phyloP scores from a whole-genome alignment of 495 filamentous ascomycete species.

The Apiosordaria backusii region DNA sequence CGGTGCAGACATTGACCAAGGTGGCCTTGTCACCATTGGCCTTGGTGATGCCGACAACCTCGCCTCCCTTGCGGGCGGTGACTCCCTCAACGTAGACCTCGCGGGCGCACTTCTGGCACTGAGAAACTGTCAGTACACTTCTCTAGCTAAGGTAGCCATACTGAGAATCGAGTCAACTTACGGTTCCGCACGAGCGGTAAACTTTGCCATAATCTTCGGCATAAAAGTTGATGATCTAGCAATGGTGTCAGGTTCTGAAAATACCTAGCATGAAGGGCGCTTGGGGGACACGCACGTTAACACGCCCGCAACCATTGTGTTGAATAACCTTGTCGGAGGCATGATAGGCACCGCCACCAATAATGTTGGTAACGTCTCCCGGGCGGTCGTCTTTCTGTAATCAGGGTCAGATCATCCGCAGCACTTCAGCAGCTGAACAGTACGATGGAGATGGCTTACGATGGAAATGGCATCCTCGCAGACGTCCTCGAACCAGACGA shows the following conservation, averaged over 20 bases:
- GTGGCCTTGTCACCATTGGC: background rate
- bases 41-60: background rate
- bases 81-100: background rate
- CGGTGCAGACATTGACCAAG: background rate
- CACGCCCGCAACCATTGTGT: slow-evolving; percentile 18
- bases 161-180: background rate
- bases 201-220: slow-evolving; percentile 48
- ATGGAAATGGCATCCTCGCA: slow-evolving; percentile 47
- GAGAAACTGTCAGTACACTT: background rate
- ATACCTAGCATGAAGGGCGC: background rate
- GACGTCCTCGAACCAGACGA: slow-evolving; percentile 48
- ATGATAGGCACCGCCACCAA: slow-evolving; percentile 55
- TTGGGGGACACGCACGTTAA: slow-evolving; percentile 24
- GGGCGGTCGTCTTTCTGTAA: slow-evolving; percentile 12
- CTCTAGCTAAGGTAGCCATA: background rate
- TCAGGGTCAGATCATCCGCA: slow-evolving; percentile 24
- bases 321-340: slow-evolving; percentile 51
- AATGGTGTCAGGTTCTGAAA: background rate
- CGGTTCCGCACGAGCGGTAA: background rate
- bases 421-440: too few species aligned
- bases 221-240: slow-evolving; percentile 52
- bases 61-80: background rate
- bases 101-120: background rate
- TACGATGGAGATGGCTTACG: background rate
- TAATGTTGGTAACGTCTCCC: slow-evolving; percentile 38